These are phyloP conservation scores for Parastagonospora avenae DNA, from an alignment of 2,329 filamentous ascomycete genomes.

Conservation along the genomic window DNA sequence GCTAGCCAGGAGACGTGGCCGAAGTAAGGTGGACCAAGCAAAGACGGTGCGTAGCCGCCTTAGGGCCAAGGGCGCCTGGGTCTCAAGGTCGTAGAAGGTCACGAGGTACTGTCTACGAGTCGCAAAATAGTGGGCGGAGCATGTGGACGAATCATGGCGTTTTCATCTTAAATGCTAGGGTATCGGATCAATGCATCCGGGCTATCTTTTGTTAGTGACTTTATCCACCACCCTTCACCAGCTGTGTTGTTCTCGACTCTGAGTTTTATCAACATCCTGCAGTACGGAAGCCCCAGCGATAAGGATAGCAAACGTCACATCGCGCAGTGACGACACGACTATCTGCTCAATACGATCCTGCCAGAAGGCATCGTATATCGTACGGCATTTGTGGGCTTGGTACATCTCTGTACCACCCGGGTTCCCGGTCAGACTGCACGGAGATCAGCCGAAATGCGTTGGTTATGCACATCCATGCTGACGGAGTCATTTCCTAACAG, in stretches of 20 bases:
- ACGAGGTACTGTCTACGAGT: constrained; percentile 1
- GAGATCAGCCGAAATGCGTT: constrained; percentile 14
- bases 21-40: constrained; percentile 3
- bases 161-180: background rate
- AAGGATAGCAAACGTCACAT: background rate
- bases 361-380: background rate
- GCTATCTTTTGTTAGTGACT: too few relatives aligned
- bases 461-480: background rate
- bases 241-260: too few relatives aligned
- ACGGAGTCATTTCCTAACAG: background rate
- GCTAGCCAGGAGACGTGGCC: constrained; percentile 13
- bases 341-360: constrained; percentile 2
- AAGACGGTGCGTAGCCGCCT: constrained; percentile 11
- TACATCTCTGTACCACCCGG: constrained; percentile 1
- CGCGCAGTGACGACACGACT: background rate
- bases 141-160: constrained; percentile 8
- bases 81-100: constrained; percentile 4
- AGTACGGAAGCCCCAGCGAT: background rate
- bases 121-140: constrained; percentile 1
- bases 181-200: too few relatives aligned
- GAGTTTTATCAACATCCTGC: background rate
- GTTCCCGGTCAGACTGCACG: constrained; percentile 2
- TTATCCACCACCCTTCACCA: too few relatives aligned
- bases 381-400: background rate
- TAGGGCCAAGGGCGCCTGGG: constrained; percentile 2